Base-by-base conservation (phyloP, 176 grass and related monocot species). In the Raddia guianensis region DNA sequence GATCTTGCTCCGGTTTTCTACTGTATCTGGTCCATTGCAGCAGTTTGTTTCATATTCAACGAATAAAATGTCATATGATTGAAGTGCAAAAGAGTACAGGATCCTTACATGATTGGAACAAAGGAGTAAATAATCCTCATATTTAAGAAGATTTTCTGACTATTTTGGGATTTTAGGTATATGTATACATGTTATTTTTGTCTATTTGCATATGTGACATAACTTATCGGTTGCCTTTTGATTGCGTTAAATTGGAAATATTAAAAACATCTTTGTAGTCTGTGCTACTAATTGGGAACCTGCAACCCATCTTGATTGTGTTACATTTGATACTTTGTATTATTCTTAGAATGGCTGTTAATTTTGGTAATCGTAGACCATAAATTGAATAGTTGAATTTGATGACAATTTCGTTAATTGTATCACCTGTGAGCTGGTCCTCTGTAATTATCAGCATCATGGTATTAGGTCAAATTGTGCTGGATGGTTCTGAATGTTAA, bases 1-100 rank as follows among this genome's bases (percentile, higher is more conserved):
- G 11, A 52, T 12, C 52, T 15, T 45, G 18, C 9, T 55, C 8
- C 34, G 52, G 51, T 18, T 14, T 43, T 16, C 8, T 20, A 72
- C 11, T 72, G 46, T 15, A 9, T 60, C 9, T 63, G 21, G 9
- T 78, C 13, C 32, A 67, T 53, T 12, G 18, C 49, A 55, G 18
- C 4, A 56, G 18, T 45, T 80, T 50, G 33, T 72, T 72, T 63
- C 46, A 68, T 76, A 69, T 76, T 76, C 33, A 1, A 20, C 45
- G 12, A 51, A 11, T 0, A 62, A 42, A 50, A 3, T 77, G 19
- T 49, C 2, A 15, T 48, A n/a, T 68, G 12, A 3, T 55, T 66
- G 13, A 27, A 16, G 50, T 67, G 55, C 37, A 66, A 75, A 57
- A 74, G 15, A 34, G 0, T 48, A 5, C 6, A 58, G 0, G 9